Evolutionary conservation across 176 grass and related monocot genomes (phyloP).

Genomic region (Paspalum notatum): DNA sequence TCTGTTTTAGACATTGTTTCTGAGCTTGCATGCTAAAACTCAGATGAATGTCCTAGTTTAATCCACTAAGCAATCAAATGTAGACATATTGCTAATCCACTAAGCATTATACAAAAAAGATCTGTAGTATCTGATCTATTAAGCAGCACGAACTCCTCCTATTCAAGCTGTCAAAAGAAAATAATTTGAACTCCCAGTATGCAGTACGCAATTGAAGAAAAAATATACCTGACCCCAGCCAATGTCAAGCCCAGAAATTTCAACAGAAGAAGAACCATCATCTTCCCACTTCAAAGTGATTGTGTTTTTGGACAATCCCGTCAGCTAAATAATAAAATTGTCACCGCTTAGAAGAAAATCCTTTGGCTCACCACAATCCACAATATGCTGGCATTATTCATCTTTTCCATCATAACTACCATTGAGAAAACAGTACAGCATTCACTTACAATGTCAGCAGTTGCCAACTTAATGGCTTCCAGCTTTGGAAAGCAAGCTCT

Average conservation of each 20-base stretch:
- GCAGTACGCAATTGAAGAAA: constrained; percentile 21
- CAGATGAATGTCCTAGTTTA: background rate
- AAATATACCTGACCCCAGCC: constrained; percentile 91
- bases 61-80: constrained; percentile 4
- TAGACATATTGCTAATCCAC: background rate
- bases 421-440: constrained; percentile 12
- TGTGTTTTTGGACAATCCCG: constrained; percentile 61
- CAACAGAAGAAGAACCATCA: constrained; percentile 69
- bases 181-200: background rate
- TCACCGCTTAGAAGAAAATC: constrained; percentile 29
- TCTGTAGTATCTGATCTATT: background rate
- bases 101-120: background rate
- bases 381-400: background rate
- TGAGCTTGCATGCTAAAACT: background rate
- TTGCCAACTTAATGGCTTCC: constrained; percentile 91
- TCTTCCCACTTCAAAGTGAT: constrained; percentile 80
- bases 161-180: background rate
- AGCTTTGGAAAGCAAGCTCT: constrained; percentile 80
- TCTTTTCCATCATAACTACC: constrained; percentile 34
- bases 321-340: constrained; percentile 64
- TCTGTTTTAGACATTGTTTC: background rate
- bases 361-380: background rate
- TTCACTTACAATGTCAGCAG: constrained; percentile 85
- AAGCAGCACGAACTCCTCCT: background rate
- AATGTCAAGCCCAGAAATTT: constrained; percentile 96